Evolutionary conservation across 768 basidiomycete species (phyloP).

Genomic region (Sporobolomyces pararoseus): DNA sequence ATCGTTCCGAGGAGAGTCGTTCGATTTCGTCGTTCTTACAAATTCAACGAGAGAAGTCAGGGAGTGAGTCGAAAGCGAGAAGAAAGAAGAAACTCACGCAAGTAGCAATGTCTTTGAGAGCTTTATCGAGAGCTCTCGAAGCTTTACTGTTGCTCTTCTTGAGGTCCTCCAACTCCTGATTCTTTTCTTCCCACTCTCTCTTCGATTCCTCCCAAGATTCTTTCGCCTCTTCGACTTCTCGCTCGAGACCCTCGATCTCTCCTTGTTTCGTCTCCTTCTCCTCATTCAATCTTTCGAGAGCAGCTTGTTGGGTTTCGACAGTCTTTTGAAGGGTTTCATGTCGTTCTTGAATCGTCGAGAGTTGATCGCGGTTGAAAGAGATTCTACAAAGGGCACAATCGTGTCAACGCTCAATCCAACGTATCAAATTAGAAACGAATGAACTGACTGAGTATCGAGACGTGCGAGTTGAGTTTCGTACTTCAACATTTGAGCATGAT

Average conservation of each 20-base stretch:
- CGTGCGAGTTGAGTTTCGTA: slow-evolving; percentile 78
- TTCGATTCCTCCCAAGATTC: slow-evolving; percentile 55
- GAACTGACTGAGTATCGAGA: slow-evolving; percentile 72
- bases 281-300: slow-evolving; percentile 30
- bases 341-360: slow-evolving; percentile 64
- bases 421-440: not conserved
- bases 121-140: slow-evolving; percentile 73
- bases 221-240: slow-evolving; percentile 54
- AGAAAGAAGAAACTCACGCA: slow-evolving; percentile 54
- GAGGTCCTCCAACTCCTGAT: slow-evolving; percentile 57
- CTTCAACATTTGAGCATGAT: slow-evolving; percentile 73
- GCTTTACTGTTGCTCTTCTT: slow-evolving; percentile 69
- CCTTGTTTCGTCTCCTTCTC: slow-evolving; percentile 25
- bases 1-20: slow-evolving; percentile 76
- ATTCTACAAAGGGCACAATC: slow-evolving; percentile 56
- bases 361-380: slow-evolving; percentile 74
- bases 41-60: too few species aligned
- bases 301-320: slow-evolving; percentile 54
- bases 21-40: slow-evolving; percentile 82
- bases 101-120: slow-evolving; percentile 79
- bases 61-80: not conserved
- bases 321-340: slow-evolving; percentile 57
- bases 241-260: slow-evolving; percentile 27
- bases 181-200: slow-evolving; percentile 39
- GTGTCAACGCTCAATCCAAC: too few species aligned